Evolutionary conservation across 768 basidiomycete genomes (phyloP), one percentile per base, ranked within the genome.

Genomic region (Leccinum variicolor): DNA sequence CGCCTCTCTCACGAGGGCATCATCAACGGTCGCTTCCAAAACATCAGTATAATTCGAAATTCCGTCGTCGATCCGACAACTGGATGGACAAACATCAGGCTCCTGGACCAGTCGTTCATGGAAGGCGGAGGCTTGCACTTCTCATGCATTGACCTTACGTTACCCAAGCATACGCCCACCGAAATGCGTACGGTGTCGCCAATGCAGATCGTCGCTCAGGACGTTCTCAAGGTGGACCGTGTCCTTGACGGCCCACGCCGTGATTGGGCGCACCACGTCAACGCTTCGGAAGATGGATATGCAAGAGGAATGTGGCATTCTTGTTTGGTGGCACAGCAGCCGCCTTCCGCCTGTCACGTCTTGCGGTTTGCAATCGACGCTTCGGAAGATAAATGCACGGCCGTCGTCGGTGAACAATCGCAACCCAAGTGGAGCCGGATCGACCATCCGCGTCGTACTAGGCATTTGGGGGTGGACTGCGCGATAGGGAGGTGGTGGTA

Each of bases 281-380:
- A 29, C 15, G 31, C 14, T 9, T 57, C 56, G 19, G 52, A 54
- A 6, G 56, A 57, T 4, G 52, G 52, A 21, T 28, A 54, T 46
- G 45, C 13, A 15, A 54, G 56, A 2, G 52, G 52, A 11, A 29
- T 57, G 9, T 54, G 17, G 31, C 13, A 21, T 4, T 51, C 41
- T 43, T 36, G 26, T 4, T 8, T 3, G 6, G 0, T 9, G 2
- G 4, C 9, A 1, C 2, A 14, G 15, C 23, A 6, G 6, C 39
- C 9, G 39, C 39, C 39, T 41, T 41, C n/a, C 4, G 5, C 4
- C 9, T 10, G 39, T 11, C 4, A 2, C 2, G n/a, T 19, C 9
- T 41, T 57, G 19, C 31, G 31, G 34, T 57, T 46, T 13, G 33
- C 33, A 2, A 57, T 57, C 25, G 56, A 57, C 23, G 52, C 56